These are phyloP conservation scores for Camelina hispida DNA, from an alignment of 345 rosid genomes.

Conservation along the genomic window DNA sequence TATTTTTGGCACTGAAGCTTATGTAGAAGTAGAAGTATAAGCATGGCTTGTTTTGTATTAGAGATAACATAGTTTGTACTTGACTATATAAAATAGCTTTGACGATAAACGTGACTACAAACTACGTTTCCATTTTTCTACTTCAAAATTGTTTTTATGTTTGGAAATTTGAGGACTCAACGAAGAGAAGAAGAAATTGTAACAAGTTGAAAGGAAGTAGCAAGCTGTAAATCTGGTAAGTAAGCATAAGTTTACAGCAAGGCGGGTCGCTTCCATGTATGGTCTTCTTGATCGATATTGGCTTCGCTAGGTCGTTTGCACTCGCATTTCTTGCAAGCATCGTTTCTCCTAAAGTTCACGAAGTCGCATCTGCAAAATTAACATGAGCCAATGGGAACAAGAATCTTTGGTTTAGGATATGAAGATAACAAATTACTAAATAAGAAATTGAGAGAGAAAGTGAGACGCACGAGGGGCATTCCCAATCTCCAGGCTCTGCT, in stretches of 20 bases:
- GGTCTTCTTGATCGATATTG: conserved; percentile 38
- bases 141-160: neutral
- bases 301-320: conserved; percentile 48
- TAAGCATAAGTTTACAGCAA: conserved; percentile 29
- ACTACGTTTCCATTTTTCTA: conserved; percentile 5
- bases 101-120: neutral
- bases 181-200: neutral
- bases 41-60: conserved; percentile 19
- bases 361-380: conserved; percentile 67
- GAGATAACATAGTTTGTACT: conserved; percentile 14
- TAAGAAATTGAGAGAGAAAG: conserved; percentile 16
- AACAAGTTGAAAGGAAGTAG: conserved; percentile 19
- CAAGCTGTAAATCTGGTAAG: conserved; percentile 10
- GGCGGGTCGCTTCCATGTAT: conserved; percentile 44
- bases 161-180: conserved; percentile 6
- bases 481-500: conserved; percentile 88
- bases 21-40: neutral
- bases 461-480: conserved; percentile 80
- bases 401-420: neutral
- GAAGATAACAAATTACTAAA: neutral
- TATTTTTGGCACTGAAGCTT: conserved; percentile 4
- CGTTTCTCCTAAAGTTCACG: conserved; percentile 71
- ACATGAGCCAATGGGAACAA: conserved; percentile 15
- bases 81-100: neutral
- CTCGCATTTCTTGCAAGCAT: conserved; percentile 64